phyloP scores from a whole-genome alignment of 108 stramenopile genomes.

The Chaetoceros tenuissimus region DNA sequence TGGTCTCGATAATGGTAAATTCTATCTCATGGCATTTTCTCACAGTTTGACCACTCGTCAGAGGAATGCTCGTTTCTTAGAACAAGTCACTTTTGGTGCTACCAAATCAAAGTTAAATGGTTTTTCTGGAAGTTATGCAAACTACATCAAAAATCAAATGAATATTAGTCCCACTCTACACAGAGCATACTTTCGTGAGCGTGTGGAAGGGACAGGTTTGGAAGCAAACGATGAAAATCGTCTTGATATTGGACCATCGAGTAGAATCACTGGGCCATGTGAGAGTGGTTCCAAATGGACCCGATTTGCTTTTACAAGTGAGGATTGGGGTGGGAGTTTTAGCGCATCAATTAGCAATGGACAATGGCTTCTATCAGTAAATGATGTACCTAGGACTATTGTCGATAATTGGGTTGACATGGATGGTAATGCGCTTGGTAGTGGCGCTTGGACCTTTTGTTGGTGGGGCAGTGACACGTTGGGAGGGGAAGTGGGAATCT shows the following conservation, averaged over 20 bases:
- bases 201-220: constrained; percentile 6
- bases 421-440: not conserved
- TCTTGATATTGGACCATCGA: not conserved
- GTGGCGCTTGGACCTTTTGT: not conserved
- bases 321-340: constrained; percentile 19
- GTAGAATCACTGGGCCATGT: constrained; percentile 35
- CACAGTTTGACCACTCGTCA: not conserved
- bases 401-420: not conserved
- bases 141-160: constrained; percentile 19
- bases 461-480: not conserved
- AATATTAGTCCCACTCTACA: constrained; percentile 22
- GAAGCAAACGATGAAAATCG: no score
- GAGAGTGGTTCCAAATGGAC: constrained; percentile 19
- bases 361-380: not conserved
- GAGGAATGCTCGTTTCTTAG: constrained; percentile 31
- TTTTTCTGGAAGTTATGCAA: constrained; percentile 9
- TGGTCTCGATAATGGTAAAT: not conserved
- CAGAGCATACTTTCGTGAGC: constrained; percentile 33
- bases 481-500: not conserved
- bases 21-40: not conserved
- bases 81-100: constrained; percentile 50
- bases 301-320: constrained; percentile 11
- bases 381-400: not conserved
- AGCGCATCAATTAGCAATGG: not conserved
- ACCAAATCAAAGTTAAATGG: constrained; percentile 22